phyloP scores from a whole-genome alignment of 1,284 basidiomycete species.

The Gymnopus androsaceus region DNA sequence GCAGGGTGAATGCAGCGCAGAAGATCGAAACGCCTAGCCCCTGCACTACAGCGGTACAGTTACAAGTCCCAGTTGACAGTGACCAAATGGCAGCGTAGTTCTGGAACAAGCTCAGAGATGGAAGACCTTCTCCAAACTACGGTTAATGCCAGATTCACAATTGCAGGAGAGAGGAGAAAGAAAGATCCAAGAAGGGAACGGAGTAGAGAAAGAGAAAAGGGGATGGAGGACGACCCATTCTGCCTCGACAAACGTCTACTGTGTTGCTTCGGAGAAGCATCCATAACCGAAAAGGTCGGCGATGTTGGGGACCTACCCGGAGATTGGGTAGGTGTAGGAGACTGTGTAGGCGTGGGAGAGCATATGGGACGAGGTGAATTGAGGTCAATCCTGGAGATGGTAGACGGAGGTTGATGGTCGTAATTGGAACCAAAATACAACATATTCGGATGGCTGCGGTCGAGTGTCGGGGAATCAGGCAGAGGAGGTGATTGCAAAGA shows the following conservation, averaged over 20 bases:
- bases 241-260: conserved; percentile 56
- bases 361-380: conserved; percentile 50
- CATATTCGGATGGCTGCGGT: conserved; percentile 29
- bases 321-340: conserved; percentile 62
- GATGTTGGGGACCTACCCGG: conserved; percentile 52
- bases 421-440: conserved; percentile 26
- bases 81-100: conserved; percentile 70
- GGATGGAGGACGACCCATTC: conserved; percentile 36
- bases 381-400: conserved; percentile 54
- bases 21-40: conserved; percentile 56
- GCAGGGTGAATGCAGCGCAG: conserved; percentile 29
- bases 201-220: conserved; percentile 45
- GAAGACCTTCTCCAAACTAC: conserved; percentile 47
- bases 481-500: conserved; percentile 57
- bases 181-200: conserved; percentile 58
- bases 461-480: conserved; percentile 58
- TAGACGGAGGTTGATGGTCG: conserved; percentile 48
- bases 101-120: conserved; percentile 41
- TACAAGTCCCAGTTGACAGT: conserved; percentile 27
- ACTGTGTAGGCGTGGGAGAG: too few relatives aligned
- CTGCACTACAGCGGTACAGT: conserved; percentile 33
- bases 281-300: conserved; percentile 47
- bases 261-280: conserved; percentile 34
- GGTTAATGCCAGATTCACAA: conserved; percentile 56
- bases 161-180: conserved; percentile 49